Evolutionary conservation across 805 yeast species (phyloP), one percentile per base, ranked within the genome.

Genomic region (Ascoidea rubescens): DNA sequence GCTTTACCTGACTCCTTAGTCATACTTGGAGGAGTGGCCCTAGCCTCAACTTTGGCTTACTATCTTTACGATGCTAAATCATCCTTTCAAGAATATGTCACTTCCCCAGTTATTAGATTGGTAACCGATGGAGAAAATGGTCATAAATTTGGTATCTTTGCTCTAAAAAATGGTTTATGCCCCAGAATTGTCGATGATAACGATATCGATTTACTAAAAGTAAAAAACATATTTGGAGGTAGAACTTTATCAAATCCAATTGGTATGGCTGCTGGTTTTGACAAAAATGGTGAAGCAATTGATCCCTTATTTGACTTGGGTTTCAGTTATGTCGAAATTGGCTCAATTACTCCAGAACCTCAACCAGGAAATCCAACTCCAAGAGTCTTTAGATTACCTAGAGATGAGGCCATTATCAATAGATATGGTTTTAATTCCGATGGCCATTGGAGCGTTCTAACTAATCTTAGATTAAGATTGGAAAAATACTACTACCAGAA

Each of bases 351-450:
- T 5, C 98, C 98, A 4, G 70, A 75, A 58, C 87, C 97, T 0
- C 98, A 91, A 68, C 88, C 91, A 6, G 98, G 98, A 43, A 91
- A 91, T 67, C 96, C 96, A n/a, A 65, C 70, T 59, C 98, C 98
- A 28, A 75, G 98, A 54, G 87, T 91, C 61, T 91, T 90, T 71
- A 78, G 98, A 60, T 72, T 91, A 54, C 79, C 85, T 5, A 72
- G 78, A 57, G 97, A 91, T 65, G 84, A 79, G 52, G 96, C 97
- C 4, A 96, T 91, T 46, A 87, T 90, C 59, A 91, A 91, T 70
- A 75, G 98, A 56, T 91, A 90, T 64, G 98, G 98, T 1, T 90
- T 91, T 74, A 91, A 91, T 64, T 89, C 97, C 4, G 75, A 78
- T 49, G 98, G 98, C 47, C 96, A 89, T 64, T 77, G 79, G 57